Evolutionary conservation across 768 basidiomycete genomes (phyloP).

Genomic region (Pholiota conissans): DNA sequence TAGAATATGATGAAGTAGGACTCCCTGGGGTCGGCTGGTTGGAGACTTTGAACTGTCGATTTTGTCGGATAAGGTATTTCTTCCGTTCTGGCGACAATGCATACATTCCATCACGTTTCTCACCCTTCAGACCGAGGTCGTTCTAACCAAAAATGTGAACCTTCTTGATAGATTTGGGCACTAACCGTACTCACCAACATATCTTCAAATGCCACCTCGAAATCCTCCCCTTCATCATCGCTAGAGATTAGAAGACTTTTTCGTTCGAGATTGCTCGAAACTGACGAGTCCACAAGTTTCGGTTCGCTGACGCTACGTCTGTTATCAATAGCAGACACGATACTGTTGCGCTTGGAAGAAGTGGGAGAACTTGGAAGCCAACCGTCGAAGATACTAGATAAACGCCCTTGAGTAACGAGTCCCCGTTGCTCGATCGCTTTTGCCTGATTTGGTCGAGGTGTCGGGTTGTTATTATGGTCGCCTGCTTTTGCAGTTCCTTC

Average conservation of each 20-base stretch:
- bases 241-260: conserved; percentile 19
- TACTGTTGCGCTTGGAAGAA: conserved; percentile 31
- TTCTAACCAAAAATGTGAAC: conserved; percentile 43
- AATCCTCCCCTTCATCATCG: conserved; percentile 33
- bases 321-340: conserved; percentile 33
- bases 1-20: conserved; percentile 38
- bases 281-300: conserved; percentile 49
- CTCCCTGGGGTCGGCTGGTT: conserved; percentile 24
- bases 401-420: conserved; percentile 55
- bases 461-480: conserved; percentile 18
- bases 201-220: conserved; percentile 59
- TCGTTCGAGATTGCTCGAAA: conserved; percentile 28
- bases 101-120: conserved; percentile 62
- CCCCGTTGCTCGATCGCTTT: conserved; percentile 49
- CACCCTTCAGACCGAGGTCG: conserved; percentile 71
- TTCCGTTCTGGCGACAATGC: conserved; percentile 62
- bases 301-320: conserved; percentile 77
- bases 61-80: conserved; percentile 62
- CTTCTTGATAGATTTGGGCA: background rate
- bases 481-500: conserved; percentile 63
- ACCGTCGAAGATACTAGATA: conserved; percentile 67
- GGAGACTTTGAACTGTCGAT: conserved; percentile 40
- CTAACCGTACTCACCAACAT: conserved; percentile 58
- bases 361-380: conserved; percentile 56
- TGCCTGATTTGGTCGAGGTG: conserved; percentile 12